phyloP scores from a whole-genome alignment of 352 stramenopile genomes.

The Phytophthora hybrid region DNA sequence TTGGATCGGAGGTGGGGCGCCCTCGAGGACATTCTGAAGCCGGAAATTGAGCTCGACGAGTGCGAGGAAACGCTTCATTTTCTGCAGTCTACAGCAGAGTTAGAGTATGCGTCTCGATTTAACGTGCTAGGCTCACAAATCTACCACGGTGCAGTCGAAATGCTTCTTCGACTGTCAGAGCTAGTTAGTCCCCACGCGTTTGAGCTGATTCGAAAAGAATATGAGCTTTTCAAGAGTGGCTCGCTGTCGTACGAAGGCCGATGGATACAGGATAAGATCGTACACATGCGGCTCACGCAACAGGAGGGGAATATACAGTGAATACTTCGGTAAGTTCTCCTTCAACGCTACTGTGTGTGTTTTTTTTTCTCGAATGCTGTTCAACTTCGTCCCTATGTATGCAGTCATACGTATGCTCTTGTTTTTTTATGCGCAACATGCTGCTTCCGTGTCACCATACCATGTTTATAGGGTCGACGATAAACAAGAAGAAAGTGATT shows the following conservation, averaged over 20 bases:
- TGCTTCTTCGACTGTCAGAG: neutral
- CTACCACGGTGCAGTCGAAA: slow-evolving; percentile 9
- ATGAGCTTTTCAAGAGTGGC: no score
- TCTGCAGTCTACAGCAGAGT: neutral
- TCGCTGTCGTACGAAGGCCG: no score
- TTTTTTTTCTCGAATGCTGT: no score
- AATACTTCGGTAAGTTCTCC: neutral
- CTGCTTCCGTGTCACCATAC: no score
- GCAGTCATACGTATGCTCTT: slow-evolving; percentile 1
- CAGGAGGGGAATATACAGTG: neutral
- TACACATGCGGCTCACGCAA: neutral
- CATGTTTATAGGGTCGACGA: no score
- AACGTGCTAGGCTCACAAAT: slow-evolving; percentile 3
- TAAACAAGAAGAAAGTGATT: no score
- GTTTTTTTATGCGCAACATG: no score
- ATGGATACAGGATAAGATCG: no score
- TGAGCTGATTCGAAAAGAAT: no score
- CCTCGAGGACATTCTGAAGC: slow-evolving; percentile 9
- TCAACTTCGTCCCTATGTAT: neutral
- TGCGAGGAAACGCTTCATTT: slow-evolving; percentile 11
- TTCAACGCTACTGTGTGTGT: no score
- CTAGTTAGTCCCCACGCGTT: neutral
- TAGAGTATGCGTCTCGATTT: neutral
- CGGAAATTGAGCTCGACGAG: slow-evolving; percentile 16
- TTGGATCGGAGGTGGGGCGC: neutral